Percentiles rank a stretch among this genome's conserved stretches.
Evolutionary conservation across 805 yeast genomes (phyloP).

Genomic region (Wickerhamiella azyma): DNA sequence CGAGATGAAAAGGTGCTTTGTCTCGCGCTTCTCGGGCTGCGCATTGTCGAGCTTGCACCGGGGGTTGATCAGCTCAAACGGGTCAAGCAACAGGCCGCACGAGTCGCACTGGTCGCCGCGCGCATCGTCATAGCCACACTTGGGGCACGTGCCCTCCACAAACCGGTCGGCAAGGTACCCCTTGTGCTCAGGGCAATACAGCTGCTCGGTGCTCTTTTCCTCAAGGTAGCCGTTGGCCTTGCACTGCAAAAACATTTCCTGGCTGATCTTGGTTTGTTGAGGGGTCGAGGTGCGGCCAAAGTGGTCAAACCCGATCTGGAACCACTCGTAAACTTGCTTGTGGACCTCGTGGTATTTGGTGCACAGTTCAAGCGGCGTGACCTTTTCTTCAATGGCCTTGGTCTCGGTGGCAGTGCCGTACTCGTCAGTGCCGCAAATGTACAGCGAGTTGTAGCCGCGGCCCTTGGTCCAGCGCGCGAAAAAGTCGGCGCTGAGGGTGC

Average conservation of each 20-base stretch:
- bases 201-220: slow-evolving; percentile 77
- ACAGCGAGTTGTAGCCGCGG: slow-evolving; percentile 77
- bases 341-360: slow-evolving; percentile 82
- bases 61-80: slow-evolving; percentile 86
- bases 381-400: slow-evolving; percentile 87
- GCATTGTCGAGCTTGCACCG: slow-evolving; percentile 86
- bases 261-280: slow-evolving; percentile 88
- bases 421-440: slow-evolving; percentile 94
- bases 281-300: slow-evolving; percentile 95
- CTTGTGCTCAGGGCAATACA: slow-evolving; percentile 80
- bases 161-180: slow-evolving; percentile 91
- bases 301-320: slow-evolving; percentile 83
- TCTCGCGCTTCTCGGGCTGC: slow-evolving; percentile 63
- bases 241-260: slow-evolving; percentile 72
- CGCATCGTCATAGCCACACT: slow-evolving; percentile 90
- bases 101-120: slow-evolving; percentile 99
- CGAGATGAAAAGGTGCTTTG: slow-evolving; percentile 74
- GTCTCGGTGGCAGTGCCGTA: slow-evolving; percentile 99
- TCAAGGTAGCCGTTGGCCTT: slow-evolving; percentile 67
- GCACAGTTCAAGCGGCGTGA: slow-evolving; percentile 79
- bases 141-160: slow-evolving; percentile 96
- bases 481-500: slow-evolving; percentile 88
- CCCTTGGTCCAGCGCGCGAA: slow-evolving; percentile 80
- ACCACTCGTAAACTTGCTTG: slow-evolving; percentile 89
- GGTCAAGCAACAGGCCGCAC: slow-evolving; percentile 81